phyloP scores from a whole-genome alignment of 1,139 yeast species.

The Candida sanyaensis region DNA sequence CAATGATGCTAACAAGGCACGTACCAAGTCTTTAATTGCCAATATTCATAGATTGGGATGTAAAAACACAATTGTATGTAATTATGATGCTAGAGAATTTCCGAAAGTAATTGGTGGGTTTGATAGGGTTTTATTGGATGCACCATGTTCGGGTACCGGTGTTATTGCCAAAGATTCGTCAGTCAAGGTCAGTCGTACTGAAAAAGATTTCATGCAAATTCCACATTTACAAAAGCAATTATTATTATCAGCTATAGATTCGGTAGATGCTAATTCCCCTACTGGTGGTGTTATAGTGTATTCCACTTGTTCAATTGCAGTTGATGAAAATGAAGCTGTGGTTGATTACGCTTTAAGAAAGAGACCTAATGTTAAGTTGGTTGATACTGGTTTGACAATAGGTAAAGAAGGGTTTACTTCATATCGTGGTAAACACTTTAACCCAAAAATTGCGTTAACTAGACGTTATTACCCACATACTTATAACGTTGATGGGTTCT shows the following conservation, averaged over 20 bases:
- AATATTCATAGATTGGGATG: constrained; percentile 97
- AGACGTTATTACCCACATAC: constrained; percentile 98
- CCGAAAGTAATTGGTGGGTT: constrained; percentile 98
- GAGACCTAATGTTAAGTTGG: constrained; percentile 94
- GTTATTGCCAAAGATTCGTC: constrained; percentile 97
- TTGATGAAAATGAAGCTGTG: constrained; percentile 97
- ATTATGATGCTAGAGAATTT: constrained; percentile 97
- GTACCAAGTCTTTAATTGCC: constrained; percentile 95
- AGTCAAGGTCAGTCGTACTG: constrained; percentile 91
- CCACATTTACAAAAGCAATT: constrained; percentile 97
- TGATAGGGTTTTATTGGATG: constrained; percentile 92
- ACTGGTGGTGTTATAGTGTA: constrained; percentile 96
- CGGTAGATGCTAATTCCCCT: constrained; percentile 88
- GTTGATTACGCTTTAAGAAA: constrained; percentile 97
- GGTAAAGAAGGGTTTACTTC: constrained; percentile 97
- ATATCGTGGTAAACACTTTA: constrained; percentile 90
- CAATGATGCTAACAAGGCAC: constrained; percentile 92
- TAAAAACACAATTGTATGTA: constrained; percentile 93
- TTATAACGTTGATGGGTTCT: constrained; percentile 97
- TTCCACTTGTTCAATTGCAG: constrained; percentile 98
- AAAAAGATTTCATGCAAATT: constrained; percentile 93
- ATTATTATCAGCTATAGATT: constrained; percentile 91
- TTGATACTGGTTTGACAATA: constrained; percentile 89
- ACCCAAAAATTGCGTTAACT: constrained; percentile 73
- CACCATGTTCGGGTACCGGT: constrained; percentile 99